phyloP scores from a whole-genome alignment of 1,284 basidiomycete species.

The Puccinia coronata region DNA sequence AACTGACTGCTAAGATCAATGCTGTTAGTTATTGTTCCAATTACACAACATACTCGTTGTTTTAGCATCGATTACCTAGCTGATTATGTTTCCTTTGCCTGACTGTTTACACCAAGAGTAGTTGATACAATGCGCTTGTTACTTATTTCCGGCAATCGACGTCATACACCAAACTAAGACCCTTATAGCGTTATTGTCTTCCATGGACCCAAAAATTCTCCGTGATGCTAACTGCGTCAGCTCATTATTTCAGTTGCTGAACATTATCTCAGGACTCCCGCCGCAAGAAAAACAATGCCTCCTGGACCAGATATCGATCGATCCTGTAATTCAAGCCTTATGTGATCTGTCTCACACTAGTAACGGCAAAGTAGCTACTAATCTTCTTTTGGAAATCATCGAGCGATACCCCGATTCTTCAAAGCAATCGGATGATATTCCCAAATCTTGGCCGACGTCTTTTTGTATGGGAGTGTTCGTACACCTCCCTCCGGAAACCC shows the following conservation, averaged over 20 bases:
- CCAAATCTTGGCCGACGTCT: conserved; percentile 11
- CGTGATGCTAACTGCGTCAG: background rate
- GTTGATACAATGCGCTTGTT: conserved; percentile 20
- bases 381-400: conserved; percentile 23
- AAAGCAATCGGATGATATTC: background rate
- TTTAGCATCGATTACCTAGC: background rate
- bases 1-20: conserved; percentile 1
- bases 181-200: conserved; percentile 8
- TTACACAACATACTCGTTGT: background rate
- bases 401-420: background rate
- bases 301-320: conserved; percentile 6
- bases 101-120: background rate
- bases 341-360: conserved; percentile 10
- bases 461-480: conserved; percentile 7
- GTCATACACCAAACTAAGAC: conserved; percentile 2
- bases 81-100: background rate
- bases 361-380: background rate
- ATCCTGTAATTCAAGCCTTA: conserved; percentile 6
- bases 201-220: background rate
- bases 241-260: conserved; percentile 5
- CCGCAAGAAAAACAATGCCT: conserved; percentile 2
- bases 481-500: background rate
- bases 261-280: background rate
- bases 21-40: background rate
- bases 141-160: conserved; percentile 11